Evolutionary conservation across 2,329 filamentous ascomycete species (phyloP).

Genomic region (Stachybotrys chartarum): DNA sequence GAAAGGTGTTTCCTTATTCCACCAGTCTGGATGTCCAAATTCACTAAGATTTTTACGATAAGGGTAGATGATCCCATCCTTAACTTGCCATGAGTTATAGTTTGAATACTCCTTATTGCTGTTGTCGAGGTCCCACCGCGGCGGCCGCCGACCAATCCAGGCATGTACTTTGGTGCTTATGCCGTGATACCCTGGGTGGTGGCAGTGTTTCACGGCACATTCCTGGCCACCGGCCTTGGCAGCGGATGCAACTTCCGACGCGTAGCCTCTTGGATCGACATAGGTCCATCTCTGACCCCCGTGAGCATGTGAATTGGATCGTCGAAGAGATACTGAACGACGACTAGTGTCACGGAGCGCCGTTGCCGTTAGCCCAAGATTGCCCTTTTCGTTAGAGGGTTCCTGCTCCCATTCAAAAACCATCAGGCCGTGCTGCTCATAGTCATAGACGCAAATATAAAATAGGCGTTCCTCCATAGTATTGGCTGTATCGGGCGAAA

Average conservation of each 20-base stretch:
- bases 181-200: neutral
- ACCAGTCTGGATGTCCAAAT: neutral
- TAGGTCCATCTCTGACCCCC: neutral
- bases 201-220: no score
- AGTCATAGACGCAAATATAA: neutral
- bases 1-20: neutral
- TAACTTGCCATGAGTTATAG: neutral
- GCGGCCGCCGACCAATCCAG: no score
- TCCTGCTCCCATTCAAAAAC: neutral
- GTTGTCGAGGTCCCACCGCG: no score
- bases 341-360: neutral
- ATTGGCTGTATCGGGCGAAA: neutral
- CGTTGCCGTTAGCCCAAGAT: neutral
- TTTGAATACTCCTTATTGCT: no score
- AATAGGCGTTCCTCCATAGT: neutral
- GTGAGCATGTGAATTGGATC: neutral
- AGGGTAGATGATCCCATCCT: neutral
- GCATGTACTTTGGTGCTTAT: neutral
- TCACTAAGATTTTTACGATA: no score
- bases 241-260: neutral
- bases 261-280: neutral
- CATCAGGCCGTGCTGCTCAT: neutral
- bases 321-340: neutral
- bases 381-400: neutral
- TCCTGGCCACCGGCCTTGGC: neutral